Percentiles rank a stretch among this genome's conserved stretches.
Evolutionary conservation across 2,329 filamentous ascomycete species (phyloP).

Genomic region (Dothistroma septosporum): DNA sequence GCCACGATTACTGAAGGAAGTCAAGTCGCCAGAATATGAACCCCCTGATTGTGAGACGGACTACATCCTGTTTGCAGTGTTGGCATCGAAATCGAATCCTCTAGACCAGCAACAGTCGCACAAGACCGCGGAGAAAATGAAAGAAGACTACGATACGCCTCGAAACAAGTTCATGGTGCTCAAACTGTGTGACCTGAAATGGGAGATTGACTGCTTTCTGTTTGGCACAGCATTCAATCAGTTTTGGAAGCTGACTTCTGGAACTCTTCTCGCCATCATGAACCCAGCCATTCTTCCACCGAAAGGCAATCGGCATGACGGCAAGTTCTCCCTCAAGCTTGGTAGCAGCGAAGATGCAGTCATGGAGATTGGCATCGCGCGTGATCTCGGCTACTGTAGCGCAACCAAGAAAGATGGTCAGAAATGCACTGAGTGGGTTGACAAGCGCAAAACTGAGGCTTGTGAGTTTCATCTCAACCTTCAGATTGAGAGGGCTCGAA

Average conservation of each 20-base stretch:
- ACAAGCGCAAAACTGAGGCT: slow-evolving; percentile 79
- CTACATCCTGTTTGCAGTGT: slow-evolving; percentile 81
- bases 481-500: slow-evolving; percentile 66
- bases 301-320: slow-evolving; percentile 69
- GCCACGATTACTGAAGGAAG: slow-evolving; percentile 72
- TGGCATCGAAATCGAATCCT: slow-evolving; percentile 84
- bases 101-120: slow-evolving; percentile 54
- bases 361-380: slow-evolving; percentile 77
- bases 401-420: slow-evolving; percentile 79
- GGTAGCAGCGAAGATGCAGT: slow-evolving; percentile 83
- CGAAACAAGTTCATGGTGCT: slow-evolving; percentile 89
- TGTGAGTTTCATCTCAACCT: slow-evolving; percentile 91
- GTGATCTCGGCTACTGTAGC: slow-evolving; percentile 87
- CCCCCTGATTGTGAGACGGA: slow-evolving; percentile 80
- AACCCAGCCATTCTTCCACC: slow-evolving; percentile 92
- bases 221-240: slow-evolving; percentile 86
- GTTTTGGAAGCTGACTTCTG: slow-evolving; percentile 89
- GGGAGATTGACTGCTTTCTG: slow-evolving; percentile 85
- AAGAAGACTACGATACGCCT: slow-evolving; percentile 45
- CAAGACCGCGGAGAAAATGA: slow-evolving; percentile 47
- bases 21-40: slow-evolving; percentile 79
- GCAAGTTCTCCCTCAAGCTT: slow-evolving; percentile 79
- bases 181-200: slow-evolving; percentile 80
- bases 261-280: slow-evolving; percentile 86
- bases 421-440: slow-evolving; percentile 77